Conservation (phyloP, 768 basidiomycete genomes). For the Rubroboletus pulcherrimus region DNA sequence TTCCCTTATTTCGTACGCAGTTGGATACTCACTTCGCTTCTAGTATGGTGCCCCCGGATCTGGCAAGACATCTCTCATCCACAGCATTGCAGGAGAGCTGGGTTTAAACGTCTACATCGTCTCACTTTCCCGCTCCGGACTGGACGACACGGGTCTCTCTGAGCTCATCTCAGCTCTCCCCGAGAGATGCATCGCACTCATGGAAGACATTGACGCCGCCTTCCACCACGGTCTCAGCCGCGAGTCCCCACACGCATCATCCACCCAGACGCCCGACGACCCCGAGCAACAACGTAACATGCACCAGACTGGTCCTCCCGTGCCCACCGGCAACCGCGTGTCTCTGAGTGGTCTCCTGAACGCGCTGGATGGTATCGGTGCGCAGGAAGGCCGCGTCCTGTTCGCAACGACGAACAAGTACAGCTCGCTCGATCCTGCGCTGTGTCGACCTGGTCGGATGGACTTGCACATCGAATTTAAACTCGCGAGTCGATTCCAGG, state of each 20-base stretch:
- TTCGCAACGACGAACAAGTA: slow-evolving; percentile 81
- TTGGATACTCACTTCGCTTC: neutral
- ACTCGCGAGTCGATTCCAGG: slow-evolving; percentile 68
- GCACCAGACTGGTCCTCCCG: slow-evolving; percentile 5
- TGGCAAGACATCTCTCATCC: slow-evolving; percentile 77
- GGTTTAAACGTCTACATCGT: slow-evolving; percentile 71
- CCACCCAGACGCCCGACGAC: neutral
- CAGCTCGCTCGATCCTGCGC: slow-evolving; percentile 63
- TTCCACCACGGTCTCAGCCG: slow-evolving; percentile 47
- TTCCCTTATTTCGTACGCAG: neutral
- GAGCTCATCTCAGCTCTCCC: slow-evolving; percentile 61
- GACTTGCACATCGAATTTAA: slow-evolving; percentile 77
- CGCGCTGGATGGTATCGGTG: slow-evolving; percentile 75
- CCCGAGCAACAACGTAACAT: slow-evolving; percentile 15
- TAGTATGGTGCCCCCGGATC: slow-evolving; percentile 72
- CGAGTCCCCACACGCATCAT: slow-evolving; percentile 10
- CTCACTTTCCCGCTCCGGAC: slow-evolving; percentile 55
- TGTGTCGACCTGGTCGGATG: slow-evolving; percentile 76
- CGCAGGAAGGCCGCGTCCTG: slow-evolving; percentile 78
- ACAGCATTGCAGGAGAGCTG: slow-evolving; percentile 74
- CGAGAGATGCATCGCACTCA: slow-evolving; percentile 68
- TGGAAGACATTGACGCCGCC: slow-evolving; percentile 84
- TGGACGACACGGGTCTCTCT: slow-evolving; percentile 60
- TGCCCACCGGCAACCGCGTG: slow-evolving; percentile 35
- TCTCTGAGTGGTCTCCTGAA: slow-evolving; percentile 74